phyloP scores from a whole-genome alignment of 805 yeast genomes.

The Scheffersomyces lignosus region DNA sequence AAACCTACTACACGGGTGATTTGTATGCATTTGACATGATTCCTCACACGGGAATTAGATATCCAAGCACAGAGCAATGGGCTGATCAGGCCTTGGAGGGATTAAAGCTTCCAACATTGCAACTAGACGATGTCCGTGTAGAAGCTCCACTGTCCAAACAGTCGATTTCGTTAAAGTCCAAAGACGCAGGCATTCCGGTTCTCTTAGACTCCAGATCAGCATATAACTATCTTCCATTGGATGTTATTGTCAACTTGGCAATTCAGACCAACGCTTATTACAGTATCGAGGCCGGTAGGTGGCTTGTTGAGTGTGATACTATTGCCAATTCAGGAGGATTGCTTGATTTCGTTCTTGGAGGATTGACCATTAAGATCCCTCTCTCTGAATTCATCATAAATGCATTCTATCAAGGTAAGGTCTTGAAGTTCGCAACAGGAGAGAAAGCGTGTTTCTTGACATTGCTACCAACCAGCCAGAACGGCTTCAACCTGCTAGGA shows the following conservation, averaged over 20 bases:
- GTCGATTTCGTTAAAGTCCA: slow-evolving; percentile 30
- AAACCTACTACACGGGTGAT: slow-evolving; percentile 44
- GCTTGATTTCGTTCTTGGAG: slow-evolving; percentile 54
- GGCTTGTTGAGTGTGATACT: slow-evolving; percentile 63
- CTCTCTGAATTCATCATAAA: slow-evolving; percentile 45
- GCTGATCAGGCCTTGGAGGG: slow-evolving; percentile 12
- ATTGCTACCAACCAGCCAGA: slow-evolving; percentile 45
- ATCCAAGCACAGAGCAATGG: slow-evolving; percentile 20
- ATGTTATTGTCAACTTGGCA: slow-evolving; percentile 59
- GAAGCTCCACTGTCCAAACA: slow-evolving; percentile 38
- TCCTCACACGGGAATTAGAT: slow-evolving; percentile 35
- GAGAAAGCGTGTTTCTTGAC: slow-evolving; percentile 56
- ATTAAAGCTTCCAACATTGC: slow-evolving; percentile 29
- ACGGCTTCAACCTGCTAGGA: slow-evolving; percentile 60
- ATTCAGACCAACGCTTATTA: slow-evolving; percentile 70
- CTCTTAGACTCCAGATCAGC: slow-evolving; percentile 56
- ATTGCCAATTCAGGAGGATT: slow-evolving; percentile 49
- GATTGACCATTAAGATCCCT: slow-evolving; percentile 50
- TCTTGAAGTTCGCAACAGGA: slow-evolving; percentile 53
- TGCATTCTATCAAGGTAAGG: slow-evolving; percentile 32
- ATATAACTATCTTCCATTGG: slow-evolving; percentile 54
- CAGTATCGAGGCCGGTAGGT: slow-evolving; percentile 42
- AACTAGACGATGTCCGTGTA: slow-evolving; percentile 21
- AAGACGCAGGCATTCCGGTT: slow-evolving; percentile 47
- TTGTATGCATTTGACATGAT: slow-evolving; percentile 51